These are phyloP conservation scores for Alternaria triticina DNA, from an alignment of 2,329 filamentous ascomycete genomes.

Conservation along the genomic window DNA sequence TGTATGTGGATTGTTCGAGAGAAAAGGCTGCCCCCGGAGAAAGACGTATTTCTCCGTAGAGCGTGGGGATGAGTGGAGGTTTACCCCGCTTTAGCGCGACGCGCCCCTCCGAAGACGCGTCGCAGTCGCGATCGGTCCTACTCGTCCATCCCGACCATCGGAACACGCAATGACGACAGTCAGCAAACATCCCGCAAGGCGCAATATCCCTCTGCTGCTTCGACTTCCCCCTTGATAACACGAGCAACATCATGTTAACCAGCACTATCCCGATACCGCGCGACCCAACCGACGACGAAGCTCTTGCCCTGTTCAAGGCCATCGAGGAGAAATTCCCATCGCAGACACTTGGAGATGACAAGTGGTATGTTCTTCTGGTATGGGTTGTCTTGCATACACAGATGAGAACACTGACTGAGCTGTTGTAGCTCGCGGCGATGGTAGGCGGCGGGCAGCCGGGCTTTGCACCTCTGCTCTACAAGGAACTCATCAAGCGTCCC, in stretches of 20 bases:
- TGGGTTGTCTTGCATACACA: neutral
- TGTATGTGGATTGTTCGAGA: neutral
- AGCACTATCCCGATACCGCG: constrained; percentile 17
- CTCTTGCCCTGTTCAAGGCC: constrained; percentile 49
- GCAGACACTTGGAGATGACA: constrained; percentile 50
- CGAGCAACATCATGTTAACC: constrained; percentile 14
- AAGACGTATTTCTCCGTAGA: neutral
- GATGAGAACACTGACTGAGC: neutral
- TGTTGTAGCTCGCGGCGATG: constrained; percentile 49
- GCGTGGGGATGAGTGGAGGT: neutral
- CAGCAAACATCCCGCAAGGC: neutral
- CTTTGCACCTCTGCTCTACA: constrained; percentile 62
- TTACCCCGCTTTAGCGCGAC: neutral
- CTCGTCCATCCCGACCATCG: neutral
- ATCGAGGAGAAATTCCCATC: constrained; percentile 55
- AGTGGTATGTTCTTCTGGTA: constrained; percentile 56
- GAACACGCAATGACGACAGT: neutral
- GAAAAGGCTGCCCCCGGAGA: neutral
- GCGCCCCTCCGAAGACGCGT: neutral
- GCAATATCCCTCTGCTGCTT: neutral
- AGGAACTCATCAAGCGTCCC: constrained; percentile 59
- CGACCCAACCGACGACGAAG: constrained; percentile 49
- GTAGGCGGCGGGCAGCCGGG: constrained; percentile 60
- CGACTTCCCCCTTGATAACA: neutral
- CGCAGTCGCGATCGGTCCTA: neutral